Evolutionary conservation across 192 early-diverging fungal species (phyloP).

Genomic region (Kickxella alabastrina): DNA sequence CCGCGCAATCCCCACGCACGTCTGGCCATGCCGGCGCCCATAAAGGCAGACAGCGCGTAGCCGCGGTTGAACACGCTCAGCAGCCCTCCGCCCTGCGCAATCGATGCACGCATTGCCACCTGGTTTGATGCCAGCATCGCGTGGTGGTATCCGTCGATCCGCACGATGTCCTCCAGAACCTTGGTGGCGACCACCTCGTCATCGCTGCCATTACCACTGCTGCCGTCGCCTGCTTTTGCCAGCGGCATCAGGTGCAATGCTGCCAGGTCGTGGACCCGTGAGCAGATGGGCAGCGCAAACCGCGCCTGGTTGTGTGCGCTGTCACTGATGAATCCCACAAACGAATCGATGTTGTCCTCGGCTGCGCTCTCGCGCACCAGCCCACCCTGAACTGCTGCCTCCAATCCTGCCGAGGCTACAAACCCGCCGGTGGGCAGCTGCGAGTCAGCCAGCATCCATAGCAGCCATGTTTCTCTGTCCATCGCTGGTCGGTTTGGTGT

Average conservation of each 20-base stretch:
- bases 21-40: slow-evolving; percentile 24
- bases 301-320: slow-evolving; percentile 69
- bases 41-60: slow-evolving; percentile 31
- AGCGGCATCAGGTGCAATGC: not conserved
- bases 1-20: slow-evolving; percentile 20
- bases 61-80: slow-evolving; percentile 47
- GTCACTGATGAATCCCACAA: slow-evolving; percentile 51
- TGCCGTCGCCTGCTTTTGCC: slow-evolving; percentile 19
- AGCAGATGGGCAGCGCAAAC: slow-evolving; percentile 67
- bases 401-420: slow-evolving; percentile 87
- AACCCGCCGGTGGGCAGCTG: slow-evolving; percentile 94
- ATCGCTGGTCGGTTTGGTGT: too few relatives aligned
- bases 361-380: slow-evolving; percentile 38
- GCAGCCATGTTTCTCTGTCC: slow-evolving; percentile 63
- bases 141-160: slow-evolving; percentile 31
- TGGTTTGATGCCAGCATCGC: slow-evolving; percentile 39
- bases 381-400: slow-evolving; percentile 74
- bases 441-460: slow-evolving; percentile 85
- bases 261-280: slow-evolving; percentile 17
- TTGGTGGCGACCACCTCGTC: not conserved
- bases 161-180: slow-evolving; percentile 13
- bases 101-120: slow-evolving; percentile 44
- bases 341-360: slow-evolving; percentile 24
- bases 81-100: slow-evolving; percentile 49
- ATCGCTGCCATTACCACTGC: slow-evolving; percentile 14